A percentile compares a stretch with the other conserved stretches of the same genome.
Conservation (phyloP, 2,329 filamentous ascomycete species). For the Fusarium sp. region DNA sequence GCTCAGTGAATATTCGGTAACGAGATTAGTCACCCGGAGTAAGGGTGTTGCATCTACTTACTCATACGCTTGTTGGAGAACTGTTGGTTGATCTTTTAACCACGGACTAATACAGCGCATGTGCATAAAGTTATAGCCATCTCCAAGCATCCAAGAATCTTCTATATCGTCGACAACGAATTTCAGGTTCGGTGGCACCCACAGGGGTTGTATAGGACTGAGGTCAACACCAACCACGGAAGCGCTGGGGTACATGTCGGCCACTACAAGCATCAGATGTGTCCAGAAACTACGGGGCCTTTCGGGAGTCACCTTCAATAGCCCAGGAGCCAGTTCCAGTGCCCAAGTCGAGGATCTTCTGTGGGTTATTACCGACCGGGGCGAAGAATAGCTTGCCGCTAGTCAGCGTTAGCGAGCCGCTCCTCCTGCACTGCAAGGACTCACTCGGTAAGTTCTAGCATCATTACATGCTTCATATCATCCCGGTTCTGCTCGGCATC, state of each 20-base stretch:
- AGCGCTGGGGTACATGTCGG: conserved; percentile 42
- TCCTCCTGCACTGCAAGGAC: fast-evolving
- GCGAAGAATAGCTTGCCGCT: conserved; percentile 39
- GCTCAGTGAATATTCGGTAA: background rate
- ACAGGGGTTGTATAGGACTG: conserved; percentile 44
- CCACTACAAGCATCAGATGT: conserved; percentile 9
- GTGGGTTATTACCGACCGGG: conserved; percentile 22
- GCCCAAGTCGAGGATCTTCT: conserved; percentile 40
- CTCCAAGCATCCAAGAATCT: conserved; percentile 59
- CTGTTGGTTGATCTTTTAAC: conserved; percentile 29
- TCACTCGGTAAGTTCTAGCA: conserved; percentile 44
- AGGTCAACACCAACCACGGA: conserved; percentile 40
- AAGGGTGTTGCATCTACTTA: background rate
- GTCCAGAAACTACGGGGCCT: fast-evolving
- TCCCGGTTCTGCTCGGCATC: conserved; percentile 44
- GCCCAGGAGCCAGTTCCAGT: conserved; percentile 42
- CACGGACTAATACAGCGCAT: conserved; percentile 42
- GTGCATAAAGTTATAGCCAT: conserved; percentile 37
- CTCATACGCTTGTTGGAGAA: conserved; percentile 35
- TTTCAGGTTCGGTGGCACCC: conserved; percentile 55
- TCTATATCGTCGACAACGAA: conserved; percentile 56
- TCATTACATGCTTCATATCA: conserved; percentile 48
- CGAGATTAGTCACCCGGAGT: no score
- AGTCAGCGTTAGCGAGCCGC: background rate
- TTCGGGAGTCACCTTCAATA: conserved; percentile 22